Evolutionary conservation across 768 basidiomycete species (phyloP).

Genomic region (Panaeolus papilionaceus): DNA sequence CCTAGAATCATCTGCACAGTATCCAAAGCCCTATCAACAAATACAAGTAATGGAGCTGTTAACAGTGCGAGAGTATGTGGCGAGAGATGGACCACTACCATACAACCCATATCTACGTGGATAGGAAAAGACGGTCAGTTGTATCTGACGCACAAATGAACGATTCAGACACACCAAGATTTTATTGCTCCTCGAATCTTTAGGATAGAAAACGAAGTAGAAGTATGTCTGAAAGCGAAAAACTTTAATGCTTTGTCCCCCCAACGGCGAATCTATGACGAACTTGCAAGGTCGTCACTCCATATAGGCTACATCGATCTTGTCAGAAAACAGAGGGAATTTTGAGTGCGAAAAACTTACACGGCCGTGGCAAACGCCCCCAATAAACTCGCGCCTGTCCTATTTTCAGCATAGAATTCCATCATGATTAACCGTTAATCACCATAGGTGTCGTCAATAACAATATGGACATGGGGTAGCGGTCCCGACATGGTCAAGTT

Average conservation of each 20-base stretch:
- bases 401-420: conserved; percentile 8
- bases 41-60: neutral
- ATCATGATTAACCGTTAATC: neutral
- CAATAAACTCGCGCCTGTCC: conserved; percentile 30
- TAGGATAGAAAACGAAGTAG: conserved; percentile 40
- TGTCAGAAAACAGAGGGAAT: conserved; percentile 4
- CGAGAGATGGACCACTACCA: conserved; percentile 28
- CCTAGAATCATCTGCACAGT: conserved; percentile 38
- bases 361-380: conserved; percentile 40
- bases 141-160: neutral
- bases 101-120: conserved; percentile 33
- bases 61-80: no score
- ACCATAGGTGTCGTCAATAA: conserved; percentile 34
- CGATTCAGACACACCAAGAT: conserved; percentile 28
- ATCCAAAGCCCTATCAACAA: conserved; percentile 27
- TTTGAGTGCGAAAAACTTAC: conserved; percentile 29
- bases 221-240: conserved; percentile 36
- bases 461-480: conserved; percentile 9
- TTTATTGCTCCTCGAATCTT: conserved; percentile 34
- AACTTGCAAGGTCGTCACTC: conserved; percentile 44
- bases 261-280: neutral
- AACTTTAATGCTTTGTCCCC: neutral
- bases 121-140: neutral
- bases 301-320: conserved; percentile 35
- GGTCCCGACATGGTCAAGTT: neutral